Base-by-base conservation (phyloP, 352 stramenopile genomes). In the Lagenidium sp. region DNA sequence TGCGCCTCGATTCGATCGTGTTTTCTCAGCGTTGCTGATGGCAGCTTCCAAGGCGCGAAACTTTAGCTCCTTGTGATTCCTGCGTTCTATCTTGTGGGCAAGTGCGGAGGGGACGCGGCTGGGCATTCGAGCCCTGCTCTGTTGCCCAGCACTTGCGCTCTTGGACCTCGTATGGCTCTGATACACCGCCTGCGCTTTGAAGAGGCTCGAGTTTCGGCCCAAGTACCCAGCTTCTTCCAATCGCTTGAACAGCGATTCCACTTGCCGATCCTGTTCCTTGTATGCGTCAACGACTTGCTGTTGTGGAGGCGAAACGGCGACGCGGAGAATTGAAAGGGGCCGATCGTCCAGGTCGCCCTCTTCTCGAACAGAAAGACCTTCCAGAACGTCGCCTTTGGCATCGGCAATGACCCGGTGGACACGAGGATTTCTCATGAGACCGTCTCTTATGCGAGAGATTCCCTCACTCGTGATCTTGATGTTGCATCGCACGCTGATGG, bases 1-100 rank as follows among this genome's bases (percentile, higher is more conserved):
- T 29, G 22, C 53, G 20, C 6, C 37, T 54, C 31, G 12, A 39
- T 30, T 28, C 44, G 34, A 12, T 22, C 8, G 8, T 8, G 15
- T 8, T 8, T 32, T 8, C 28, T 37, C 16, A 0, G 25, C 39
- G 18, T 22, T 13, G 24, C 35, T 8, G 41, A 31, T 56, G 1
- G 65, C 63, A 41, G 51, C 51, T 26, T 78, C 63, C 0, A 78
- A 48, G 2, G 59, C 47, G 22, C 65, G 60, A 24, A 66, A 66
- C 34, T 68, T 68, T 6, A 52, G 48, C 22, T 81, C 62, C 43
- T 68, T 25, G 19, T 47, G 38, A 4, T 42, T 45, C 39, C 28
- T 34, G 21, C 34, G 29, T 15, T 26, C 41, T 16, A 36, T 19
- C 2, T 13, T 49, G 28, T 26, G 23, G 19, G 22, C 4, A 20